Evolutionary conservation across 345 rosid species (phyloP).

Genomic region (Dipteronia sinensis): DNA sequence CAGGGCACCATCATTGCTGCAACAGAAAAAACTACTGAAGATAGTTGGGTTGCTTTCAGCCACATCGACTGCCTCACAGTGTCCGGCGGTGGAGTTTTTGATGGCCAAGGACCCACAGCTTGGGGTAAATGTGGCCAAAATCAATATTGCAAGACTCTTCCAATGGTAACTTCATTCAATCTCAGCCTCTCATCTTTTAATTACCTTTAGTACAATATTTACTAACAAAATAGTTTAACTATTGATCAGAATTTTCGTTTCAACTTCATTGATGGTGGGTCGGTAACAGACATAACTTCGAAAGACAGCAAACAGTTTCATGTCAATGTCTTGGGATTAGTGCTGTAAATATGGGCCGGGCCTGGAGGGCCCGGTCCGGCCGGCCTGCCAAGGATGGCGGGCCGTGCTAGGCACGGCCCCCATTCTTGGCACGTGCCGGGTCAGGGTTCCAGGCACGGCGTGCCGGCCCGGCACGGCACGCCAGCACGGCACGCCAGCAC

Average conservation of each 20-base stretch:
- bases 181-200: too few relatives aligned
- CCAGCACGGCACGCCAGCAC: too few relatives aligned
- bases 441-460: too few relatives aligned
- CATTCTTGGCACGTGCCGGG: too few relatives aligned
- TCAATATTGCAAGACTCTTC: constrained; percentile 32
- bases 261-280: constrained; percentile 31
- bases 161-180: constrained; percentile 39
- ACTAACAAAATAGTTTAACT: neutral
- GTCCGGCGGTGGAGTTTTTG: constrained; percentile 41
- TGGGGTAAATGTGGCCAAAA: constrained; percentile 35
- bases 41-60: constrained; percentile 35
- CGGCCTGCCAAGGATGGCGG: too few relatives aligned
- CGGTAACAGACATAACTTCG: constrained; percentile 33
- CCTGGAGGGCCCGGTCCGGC: too few relatives aligned
- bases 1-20: constrained; percentile 49
- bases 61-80: constrained; percentile 27
- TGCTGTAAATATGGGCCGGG: too few relatives aligned
- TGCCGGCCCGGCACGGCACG: too few relatives aligned
- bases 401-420: too few relatives aligned
- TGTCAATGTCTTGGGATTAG: constrained; percentile 44
- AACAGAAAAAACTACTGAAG: neutral
- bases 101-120: constrained; percentile 45
- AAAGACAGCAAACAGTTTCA: constrained; percentile 58
- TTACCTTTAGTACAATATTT: too few relatives aligned
- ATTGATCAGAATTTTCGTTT: constrained; percentile 46